Percentiles rank a stretch among this genome's conserved stretches.
phyloP scores from a whole-genome alignment of 352 stramenopile species.

The Globisporangium okanoganense region DNA sequence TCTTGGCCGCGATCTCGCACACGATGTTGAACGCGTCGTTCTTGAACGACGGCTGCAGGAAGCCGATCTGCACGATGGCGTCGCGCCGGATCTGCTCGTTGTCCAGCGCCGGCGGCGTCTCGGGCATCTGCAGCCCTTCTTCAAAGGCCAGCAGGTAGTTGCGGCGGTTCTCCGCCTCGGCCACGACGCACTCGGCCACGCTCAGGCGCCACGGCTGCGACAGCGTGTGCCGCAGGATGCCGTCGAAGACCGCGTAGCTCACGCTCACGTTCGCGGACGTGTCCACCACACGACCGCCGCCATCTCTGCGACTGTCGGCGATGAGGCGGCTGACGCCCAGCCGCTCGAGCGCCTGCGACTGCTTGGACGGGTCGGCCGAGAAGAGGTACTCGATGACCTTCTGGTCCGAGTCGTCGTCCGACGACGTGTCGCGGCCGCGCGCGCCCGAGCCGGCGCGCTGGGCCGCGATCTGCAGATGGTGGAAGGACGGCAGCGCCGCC shows the following conservation, averaged over 20 bases:
- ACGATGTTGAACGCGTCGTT: conserved; percentile 23
- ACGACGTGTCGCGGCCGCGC: conserved; percentile 15
- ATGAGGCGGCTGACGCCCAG: conserved; percentile 20
- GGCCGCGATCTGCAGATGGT: conserved; percentile 16
- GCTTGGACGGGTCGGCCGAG: conserved; percentile 24
- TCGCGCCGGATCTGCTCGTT: conserved; percentile 25
- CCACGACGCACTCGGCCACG: conserved; percentile 21
- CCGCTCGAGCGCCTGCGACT: conserved; percentile 20
- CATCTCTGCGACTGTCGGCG: background rate
- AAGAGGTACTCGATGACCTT: conserved; percentile 36
- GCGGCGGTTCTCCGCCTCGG: conserved; percentile 17
- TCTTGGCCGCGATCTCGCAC: conserved; percentile 26
- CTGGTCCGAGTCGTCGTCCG: conserved; percentile 15
- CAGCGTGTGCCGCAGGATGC: conserved; percentile 18
- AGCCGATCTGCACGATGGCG: conserved; percentile 23
- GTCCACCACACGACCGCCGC: background rate
- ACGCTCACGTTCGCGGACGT: conserved; percentile 3
- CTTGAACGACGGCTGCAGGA: conserved; percentile 14
- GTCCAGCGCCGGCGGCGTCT: conserved; percentile 13
- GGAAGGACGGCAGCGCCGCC: conserved; percentile 15
- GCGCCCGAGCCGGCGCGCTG: conserved; percentile 9
- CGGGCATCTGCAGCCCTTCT: conserved; percentile 25
- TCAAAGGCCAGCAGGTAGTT: conserved; percentile 33
- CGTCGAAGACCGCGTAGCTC: conserved; percentile 18
- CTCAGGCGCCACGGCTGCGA: conserved; percentile 8